Conservation (phyloP, 805 yeast genomes). For the Huiozyma sinensis region DNA sequence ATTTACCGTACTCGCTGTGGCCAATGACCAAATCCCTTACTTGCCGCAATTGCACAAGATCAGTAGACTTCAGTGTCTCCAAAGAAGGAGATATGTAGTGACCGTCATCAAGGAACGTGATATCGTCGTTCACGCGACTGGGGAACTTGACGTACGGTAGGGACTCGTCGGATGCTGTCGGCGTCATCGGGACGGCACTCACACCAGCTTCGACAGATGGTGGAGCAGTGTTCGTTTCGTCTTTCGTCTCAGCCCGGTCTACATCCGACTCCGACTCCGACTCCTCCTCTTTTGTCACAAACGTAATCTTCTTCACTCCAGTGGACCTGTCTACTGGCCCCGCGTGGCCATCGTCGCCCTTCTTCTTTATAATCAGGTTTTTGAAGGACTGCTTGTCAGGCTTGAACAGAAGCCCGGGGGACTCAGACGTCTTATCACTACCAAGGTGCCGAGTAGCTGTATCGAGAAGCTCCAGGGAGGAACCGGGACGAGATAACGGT, state of each 20-base stretch:
- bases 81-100: slow-evolving; percentile 82
- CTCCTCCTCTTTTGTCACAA: slow-evolving; percentile 1
- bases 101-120: slow-evolving; percentile 53
- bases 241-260: background rate
- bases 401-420: slow-evolving; percentile 13
- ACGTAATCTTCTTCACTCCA: slow-evolving; percentile 6
- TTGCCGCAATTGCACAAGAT: slow-evolving; percentile 52
- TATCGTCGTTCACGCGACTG: slow-evolving; percentile 24
- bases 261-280: background rate
- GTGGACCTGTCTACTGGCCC: background rate
- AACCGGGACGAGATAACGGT: background rate
- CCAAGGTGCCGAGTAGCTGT: background rate
- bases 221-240: background rate
- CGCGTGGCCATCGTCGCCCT: slow-evolving; percentile 8
- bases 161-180: background rate
- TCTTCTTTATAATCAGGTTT: slow-evolving; percentile 16
- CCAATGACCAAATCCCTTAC: slow-evolving; percentile 68
- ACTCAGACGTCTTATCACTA: background rate
- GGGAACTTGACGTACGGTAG: background rate
- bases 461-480: background rate
- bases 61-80: slow-evolving; percentile 46
- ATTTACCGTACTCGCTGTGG: slow-evolving; percentile 57
- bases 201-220: background rate
- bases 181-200: background rate
- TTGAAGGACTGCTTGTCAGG: slow-evolving; percentile 24